These are phyloP conservation scores for Endogone sp. DNA, from an alignment of 192 early-diverging fungal species.

Conservation along the genomic window DNA sequence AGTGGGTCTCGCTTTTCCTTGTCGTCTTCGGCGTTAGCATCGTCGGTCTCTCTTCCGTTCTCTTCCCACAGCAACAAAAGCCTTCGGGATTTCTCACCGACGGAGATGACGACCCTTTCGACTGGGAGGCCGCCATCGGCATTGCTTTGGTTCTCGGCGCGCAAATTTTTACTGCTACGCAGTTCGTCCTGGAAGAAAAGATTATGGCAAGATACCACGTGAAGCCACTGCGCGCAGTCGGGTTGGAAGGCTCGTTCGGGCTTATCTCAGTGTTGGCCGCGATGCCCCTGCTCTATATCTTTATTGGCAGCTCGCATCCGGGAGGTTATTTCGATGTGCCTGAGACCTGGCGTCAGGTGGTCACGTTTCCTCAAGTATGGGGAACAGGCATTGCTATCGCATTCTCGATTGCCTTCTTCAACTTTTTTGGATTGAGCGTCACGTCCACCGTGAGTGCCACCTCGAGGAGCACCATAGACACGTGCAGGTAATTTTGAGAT, in stretches of 20 bases:
- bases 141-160: constrained; percentile 83
- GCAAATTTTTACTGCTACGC: constrained; percentile 88
- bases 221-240: constrained; percentile 86
- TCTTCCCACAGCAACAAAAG: constrained; percentile 22
- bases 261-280: constrained; percentile 61
- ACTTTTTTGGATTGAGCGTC: constrained; percentile 92
- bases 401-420: constrained; percentile 93
- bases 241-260: constrained; percentile 92
- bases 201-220: constrained; percentile 78
- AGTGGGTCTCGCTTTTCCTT: constrained; percentile 78
- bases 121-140: constrained; percentile 63
- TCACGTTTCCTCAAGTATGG: constrained; percentile 60
- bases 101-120: constrained; percentile 31
- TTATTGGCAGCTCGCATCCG: constrained; percentile 59
- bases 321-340: constrained; percentile 83
- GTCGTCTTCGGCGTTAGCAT: constrained; percentile 86
- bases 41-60: constrained; percentile 70
- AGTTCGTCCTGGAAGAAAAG: constrained; percentile 97
- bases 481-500: constrained; percentile 57
- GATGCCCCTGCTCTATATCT: constrained; percentile 73
- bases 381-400: constrained; percentile 74
- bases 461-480: constrained; percentile 91
- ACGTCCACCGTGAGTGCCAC: constrained; percentile 87
- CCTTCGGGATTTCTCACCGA: constrained; percentile 10
- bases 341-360: constrained; percentile 69